Evolutionary conservation across 164 flowering plant species (phyloP), one percentile per base, ranked within the genome.

Genomic region (Houttuynia cordata): DNA sequence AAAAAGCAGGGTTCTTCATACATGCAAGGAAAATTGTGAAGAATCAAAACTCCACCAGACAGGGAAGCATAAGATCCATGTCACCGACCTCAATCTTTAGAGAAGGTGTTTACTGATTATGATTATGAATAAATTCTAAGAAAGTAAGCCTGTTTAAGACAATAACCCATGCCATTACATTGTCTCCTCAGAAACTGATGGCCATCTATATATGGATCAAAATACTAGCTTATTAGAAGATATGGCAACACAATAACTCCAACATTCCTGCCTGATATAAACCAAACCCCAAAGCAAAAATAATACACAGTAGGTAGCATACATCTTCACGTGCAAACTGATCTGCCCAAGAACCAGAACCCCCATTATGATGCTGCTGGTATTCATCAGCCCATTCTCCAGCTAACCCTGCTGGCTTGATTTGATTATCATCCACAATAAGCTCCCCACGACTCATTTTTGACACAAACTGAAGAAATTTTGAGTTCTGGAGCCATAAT

Each of bases 361-460:
- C 75, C 30, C 69, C 76, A 72, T 62, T 73, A 62, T 86, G 65
- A 56, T 89, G 86, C 47, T 86, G 83, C 60, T 83, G 81, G 74
- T 81, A 90, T 73, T 93, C 97, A 60, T 81, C 65, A 45, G 89
- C 96, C 99, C 99, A 90, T 57, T 81, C 85, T 51, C 83, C 83
- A 58, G 82, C 55, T 1, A 62, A 23, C 61, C 71, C 56, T 41
- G 74, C 76, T 56, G 85, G 78, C 73, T 87, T 86, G 53, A 93
- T 73, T 79, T 90, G 96, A 80, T 90, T 90, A 52, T 88, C 95
- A 72, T 93, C 99, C 65, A 90, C 75, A 59, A 83, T 86, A 69
- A 93, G 80, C 74, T 93, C 99, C 39, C 99, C 99, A 37, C 95
- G 92, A 67, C 97, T 90, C 99, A 93, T 93, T 75, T 93, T 93